phyloP scores from a whole-genome alignment of 2,329 filamentous ascomycete species.

The Karstenula rhodostoma region DNA sequence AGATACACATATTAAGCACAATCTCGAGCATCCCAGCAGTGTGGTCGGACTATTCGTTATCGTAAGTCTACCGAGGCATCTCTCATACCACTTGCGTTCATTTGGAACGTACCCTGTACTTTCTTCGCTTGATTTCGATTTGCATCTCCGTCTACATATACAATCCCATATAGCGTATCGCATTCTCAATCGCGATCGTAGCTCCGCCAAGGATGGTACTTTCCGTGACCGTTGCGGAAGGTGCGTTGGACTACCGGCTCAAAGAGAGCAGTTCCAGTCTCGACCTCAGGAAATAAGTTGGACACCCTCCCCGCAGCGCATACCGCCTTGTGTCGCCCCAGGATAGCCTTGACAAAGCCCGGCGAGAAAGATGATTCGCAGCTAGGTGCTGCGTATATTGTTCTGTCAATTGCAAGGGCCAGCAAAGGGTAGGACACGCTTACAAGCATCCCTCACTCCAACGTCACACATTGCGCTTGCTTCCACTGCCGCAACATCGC shows the following conservation, averaged over 20 bases:
- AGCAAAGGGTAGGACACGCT: neutral
- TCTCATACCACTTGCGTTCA: constrained; percentile 3
- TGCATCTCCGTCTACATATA: constrained; percentile 5
- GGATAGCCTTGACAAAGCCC: neutral
- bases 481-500: constrained; percentile 1
- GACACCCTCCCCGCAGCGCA: neutral
- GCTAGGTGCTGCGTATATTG: neutral
- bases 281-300: neutral
- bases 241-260: constrained; percentile 4
- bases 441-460: neutral
- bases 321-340: neutral
- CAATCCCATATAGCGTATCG: constrained; percentile 10
- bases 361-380: neutral
- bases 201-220: constrained; percentile 1
- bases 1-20: constrained; percentile 12
- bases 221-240: constrained; percentile 13
- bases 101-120: neutral
- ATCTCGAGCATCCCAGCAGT: constrained; percentile 5
- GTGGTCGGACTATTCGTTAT: constrained; percentile 11
- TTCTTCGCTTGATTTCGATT: constrained; percentile 6
- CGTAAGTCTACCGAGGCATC: constrained; percentile 12
- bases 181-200: constrained; percentile 6
- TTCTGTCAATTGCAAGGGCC: neutral
- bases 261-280: neutral
- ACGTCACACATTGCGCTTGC: constrained; percentile 8